phyloP scores from a whole-genome alignment of 495 filamentous ascomycete genomes.

The Talaromyces liani region DNA sequence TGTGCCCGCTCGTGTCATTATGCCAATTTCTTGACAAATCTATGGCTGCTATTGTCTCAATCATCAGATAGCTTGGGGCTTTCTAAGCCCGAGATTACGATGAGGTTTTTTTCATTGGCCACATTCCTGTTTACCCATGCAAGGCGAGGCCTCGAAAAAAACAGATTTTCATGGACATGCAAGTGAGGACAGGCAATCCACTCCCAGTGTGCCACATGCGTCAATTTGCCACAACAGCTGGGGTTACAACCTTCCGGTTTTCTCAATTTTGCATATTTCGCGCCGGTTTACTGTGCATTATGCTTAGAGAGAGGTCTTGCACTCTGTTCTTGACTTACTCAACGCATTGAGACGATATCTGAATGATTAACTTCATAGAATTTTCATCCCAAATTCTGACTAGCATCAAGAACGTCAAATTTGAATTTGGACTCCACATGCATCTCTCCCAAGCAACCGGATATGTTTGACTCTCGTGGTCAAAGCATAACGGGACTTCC shows the following conservation, averaged over 20 bases:
- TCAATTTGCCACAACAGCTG: conserved; percentile 3
- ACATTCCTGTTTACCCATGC: not conserved
- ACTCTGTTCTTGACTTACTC: not conserved
- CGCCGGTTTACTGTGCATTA: not conserved
- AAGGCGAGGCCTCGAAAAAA: conserved; percentile 1
- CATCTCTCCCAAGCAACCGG: conserved; percentile 30
- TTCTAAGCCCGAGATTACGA: conserved; percentile 4
- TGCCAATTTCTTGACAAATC: conserved; percentile 12
- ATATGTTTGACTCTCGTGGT: conserved; percentile 37
- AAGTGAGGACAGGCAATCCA: not conserved
- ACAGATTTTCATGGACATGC: not conserved
- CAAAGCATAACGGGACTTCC: conserved; percentile 32
- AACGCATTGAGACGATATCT: not conserved
- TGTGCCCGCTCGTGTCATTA: conserved; percentile 1
- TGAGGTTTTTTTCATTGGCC: conserved; percentile 7
- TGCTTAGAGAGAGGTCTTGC: not conserved
- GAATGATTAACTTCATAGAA: not conserved
- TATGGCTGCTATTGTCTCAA: not conserved
- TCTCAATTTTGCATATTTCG: not conserved
- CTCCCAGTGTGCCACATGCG: not conserved
- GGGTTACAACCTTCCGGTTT: not conserved
- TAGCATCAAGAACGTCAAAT: conserved; percentile 31
- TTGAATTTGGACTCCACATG: conserved; percentile 38
- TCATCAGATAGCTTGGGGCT: not conserved
- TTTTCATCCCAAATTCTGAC: not conserved